Conservation (phyloP, 441 rosid genomes). For the Aquilaria agallochum region DNA sequence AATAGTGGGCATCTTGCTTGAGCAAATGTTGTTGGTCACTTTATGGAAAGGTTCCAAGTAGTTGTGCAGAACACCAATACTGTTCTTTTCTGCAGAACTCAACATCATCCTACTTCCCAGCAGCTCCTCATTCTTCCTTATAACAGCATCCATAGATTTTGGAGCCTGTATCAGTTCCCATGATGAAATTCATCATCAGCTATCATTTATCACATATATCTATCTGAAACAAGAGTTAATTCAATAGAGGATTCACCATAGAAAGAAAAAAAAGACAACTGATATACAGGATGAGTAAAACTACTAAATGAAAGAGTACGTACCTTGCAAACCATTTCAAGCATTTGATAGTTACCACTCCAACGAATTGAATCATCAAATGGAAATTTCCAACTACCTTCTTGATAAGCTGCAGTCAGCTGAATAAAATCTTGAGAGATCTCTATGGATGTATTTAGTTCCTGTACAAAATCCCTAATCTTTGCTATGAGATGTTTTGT, state of each 20-base stretch:
- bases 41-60: constrained; percentile 88
- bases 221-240: neutral
- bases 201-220: constrained; percentile 1
- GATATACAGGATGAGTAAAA: constrained; percentile 1
- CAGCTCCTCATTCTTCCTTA: constrained; percentile 59
- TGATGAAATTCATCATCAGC: constrained; percentile 8
- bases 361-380: constrained; percentile 77
- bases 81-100: constrained; percentile 62
- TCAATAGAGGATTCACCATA: neutral
- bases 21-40: constrained; percentile 75
- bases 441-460: constrained; percentile 61
- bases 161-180: constrained; percentile 49
- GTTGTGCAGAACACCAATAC: constrained; percentile 46
- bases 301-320: constrained; percentile 8
- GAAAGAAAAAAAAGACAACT: constrained; percentile 6
- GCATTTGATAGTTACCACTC: constrained; percentile 92
- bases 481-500: constrained; percentile 69
- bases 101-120: constrained; percentile 51
- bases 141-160: constrained; percentile 74
- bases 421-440: constrained; percentile 64
- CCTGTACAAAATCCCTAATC: constrained; percentile 70
- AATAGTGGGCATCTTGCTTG: constrained; percentile 63
- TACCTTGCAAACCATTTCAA: constrained; percentile 78
- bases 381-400: constrained; percentile 89
- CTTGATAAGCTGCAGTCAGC: constrained; percentile 60